These are phyloP conservation scores for Orychophragmus violaceus DNA, from an alignment of 345 rosid species.

Conservation along the genomic window DNA sequence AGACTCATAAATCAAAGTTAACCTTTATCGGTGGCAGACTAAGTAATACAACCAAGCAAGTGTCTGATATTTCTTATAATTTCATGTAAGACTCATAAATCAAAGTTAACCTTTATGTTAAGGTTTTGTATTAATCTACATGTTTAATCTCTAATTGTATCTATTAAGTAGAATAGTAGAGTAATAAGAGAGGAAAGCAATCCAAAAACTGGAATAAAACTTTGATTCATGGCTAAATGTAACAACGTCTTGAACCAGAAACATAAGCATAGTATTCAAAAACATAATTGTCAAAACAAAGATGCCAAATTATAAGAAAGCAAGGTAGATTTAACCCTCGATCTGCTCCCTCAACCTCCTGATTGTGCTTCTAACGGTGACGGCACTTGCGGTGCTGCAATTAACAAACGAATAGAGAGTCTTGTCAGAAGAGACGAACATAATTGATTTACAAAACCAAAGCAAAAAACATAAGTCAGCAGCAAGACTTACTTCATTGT, in stretches of 20 bases:
- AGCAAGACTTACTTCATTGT: conserved; percentile 61
- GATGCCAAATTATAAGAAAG: background rate
- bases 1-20: background rate
- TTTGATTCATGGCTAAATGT: background rate
- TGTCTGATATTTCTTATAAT: no score
- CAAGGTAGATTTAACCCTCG: conserved; percentile 46
- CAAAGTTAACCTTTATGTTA: no score
- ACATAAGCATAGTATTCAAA: background rate
- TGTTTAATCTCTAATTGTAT: no score
- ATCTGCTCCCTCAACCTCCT: conserved; percentile 94
- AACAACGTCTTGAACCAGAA: conserved; percentile 6
- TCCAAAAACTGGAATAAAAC: background rate
- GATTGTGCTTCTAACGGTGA: conserved; percentile 85
- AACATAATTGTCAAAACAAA: background rate
- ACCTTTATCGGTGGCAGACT: no score
- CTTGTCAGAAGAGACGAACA: background rate
- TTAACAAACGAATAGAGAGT: background rate
- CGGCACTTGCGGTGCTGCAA: conserved; percentile 78
- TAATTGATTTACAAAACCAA: background rate
- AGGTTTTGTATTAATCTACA: no score
- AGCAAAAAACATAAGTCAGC: background rate
- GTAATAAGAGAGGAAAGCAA: no score
- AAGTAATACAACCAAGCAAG: no score
- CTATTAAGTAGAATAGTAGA: no score
- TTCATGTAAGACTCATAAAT: background rate